Base-by-base conservation (phyloP, 2,329 filamentous ascomycete genomes). In the Chaetoscypha palmicola region DNA sequence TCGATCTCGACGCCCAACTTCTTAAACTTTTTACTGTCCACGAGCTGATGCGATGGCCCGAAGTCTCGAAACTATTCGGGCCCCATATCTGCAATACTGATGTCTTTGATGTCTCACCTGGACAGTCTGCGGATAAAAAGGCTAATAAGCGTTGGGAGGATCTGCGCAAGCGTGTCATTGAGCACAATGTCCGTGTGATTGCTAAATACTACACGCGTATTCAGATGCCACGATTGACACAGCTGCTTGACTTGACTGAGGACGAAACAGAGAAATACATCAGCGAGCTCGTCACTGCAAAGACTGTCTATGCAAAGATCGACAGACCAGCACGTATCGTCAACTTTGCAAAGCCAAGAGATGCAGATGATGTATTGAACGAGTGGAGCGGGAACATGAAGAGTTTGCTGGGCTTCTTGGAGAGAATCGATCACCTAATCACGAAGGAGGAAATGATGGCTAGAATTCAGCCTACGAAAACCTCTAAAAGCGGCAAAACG, bases 401-500 rank as follows among this genome's bases (percentile, higher is more conserved):
- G 82, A 90, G 83, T 62, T 68, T 95, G 58, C 68, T 95, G 53
- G 88, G 87, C 9, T 69, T 91, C 43, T 63, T 95, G 61, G 89
- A 95, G 73, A 77, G 89, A 51, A 94, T 98, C 49, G 92, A 98
- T 63, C 92, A 98, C 66, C 74, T 98, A 59, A 98, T 98, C 61
- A 98, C 94, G 43, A 97, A 97, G 75, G 92, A 98, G 69, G 92
- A 98, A 74, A 98, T 98, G 92, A 98, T 98, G 92, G 92, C 92
- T 31, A 78, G 90, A 47, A 97, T 98, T 59, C 83, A 92, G 66
- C 87, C 87, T 4, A 72, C 52, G 4, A 59, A 60, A 43, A 33
- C 49, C 37, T 35, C 56, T 11, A 61, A 61, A 48, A 46, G 49
- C 11, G 47, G 49, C n/a, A 58, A 62, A 49, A 68, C 67, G 38